Conservation (phyloP, 2,329 filamentous ascomycete genomes). For the Talaromyces sp. region DNA sequence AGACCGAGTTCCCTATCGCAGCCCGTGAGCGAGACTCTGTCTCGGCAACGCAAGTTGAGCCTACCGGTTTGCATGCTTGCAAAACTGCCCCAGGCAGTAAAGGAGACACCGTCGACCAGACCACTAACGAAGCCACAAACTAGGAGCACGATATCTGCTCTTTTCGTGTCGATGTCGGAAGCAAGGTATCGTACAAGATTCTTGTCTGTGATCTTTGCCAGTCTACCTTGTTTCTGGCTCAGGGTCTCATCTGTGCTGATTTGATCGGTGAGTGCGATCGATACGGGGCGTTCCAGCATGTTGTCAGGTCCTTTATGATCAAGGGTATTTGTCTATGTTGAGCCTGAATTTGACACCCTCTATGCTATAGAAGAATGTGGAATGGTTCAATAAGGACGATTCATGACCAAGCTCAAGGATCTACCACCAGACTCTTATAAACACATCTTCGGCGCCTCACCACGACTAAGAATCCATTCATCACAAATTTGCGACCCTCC, state of each 20-base stretch:
- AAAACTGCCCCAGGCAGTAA: constrained; percentile 43
- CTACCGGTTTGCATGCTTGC: constrained; percentile 44
- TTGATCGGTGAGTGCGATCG: not conserved
- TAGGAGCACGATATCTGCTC: constrained; percentile 31
- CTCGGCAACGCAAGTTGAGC: not conserved
- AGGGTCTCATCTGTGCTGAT: not conserved
- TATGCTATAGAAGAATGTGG: too few relatives aligned
- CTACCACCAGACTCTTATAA: not conserved
- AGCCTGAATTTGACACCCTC: not conserved
- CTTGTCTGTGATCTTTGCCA: not conserved
- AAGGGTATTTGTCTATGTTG: too few relatives aligned
- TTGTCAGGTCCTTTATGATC: too few relatives aligned
- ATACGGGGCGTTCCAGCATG: not conserved
- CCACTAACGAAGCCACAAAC: constrained; percentile 39
- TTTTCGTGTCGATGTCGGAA: constrained; percentile 23
- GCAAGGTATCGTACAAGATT: not conserved
- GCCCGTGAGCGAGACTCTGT: not conserved
- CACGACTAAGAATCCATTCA: not conserved
- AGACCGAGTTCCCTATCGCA: constrained; percentile 41
- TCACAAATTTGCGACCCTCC: not conserved
- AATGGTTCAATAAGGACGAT: too few relatives aligned
- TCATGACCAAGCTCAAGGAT: not conserved
- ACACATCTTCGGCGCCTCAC: not conserved
- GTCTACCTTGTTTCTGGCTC: not conserved
- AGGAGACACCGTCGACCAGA: constrained; percentile 39